These are phyloP conservation scores for Rhodomyrtus psidioides DNA, from an alignment of 441 rosid species.

Conservation along the genomic window DNA sequence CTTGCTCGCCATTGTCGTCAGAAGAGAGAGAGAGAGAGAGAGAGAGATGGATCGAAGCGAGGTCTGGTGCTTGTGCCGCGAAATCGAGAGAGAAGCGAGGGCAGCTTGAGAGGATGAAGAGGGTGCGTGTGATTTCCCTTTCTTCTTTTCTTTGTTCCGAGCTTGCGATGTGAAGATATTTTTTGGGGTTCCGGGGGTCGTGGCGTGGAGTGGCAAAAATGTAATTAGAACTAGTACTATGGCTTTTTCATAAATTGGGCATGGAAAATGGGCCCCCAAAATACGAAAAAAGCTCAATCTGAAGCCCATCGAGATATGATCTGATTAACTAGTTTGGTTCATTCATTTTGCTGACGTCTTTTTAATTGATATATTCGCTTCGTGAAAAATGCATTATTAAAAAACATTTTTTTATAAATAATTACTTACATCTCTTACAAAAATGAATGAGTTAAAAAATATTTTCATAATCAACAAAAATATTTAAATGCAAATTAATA, in stretches of 20 bases:
- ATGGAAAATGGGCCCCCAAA: not conserved
- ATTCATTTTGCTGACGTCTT: not conserved
- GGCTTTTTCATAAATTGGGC: not conserved
- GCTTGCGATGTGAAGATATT: not conserved
- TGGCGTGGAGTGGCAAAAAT: not conserved
- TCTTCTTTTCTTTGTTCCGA: not conserved
- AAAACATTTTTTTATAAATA: no score
- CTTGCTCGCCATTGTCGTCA: not conserved
- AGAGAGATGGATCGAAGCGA: not conserved
- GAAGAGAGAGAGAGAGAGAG: not conserved
- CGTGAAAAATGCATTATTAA: no score
- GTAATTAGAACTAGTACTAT: fast-evolving
- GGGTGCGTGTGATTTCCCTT: not conserved
- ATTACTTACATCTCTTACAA: no score
- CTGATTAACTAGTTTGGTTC: not conserved
- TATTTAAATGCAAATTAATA: no score
- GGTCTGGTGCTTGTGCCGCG: not conserved
- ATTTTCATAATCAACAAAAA: no score
- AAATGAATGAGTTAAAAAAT: no score
- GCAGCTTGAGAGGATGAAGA: not conserved
- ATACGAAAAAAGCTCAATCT: not conserved
- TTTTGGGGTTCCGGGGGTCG: not conserved
- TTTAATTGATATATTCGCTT: not conserved
- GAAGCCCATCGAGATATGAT: not conserved
- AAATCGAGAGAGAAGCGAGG: not conserved